phyloP scores from a whole-genome alignment of 345 rosid genomes.

The Bretschneidera sinensis region DNA sequence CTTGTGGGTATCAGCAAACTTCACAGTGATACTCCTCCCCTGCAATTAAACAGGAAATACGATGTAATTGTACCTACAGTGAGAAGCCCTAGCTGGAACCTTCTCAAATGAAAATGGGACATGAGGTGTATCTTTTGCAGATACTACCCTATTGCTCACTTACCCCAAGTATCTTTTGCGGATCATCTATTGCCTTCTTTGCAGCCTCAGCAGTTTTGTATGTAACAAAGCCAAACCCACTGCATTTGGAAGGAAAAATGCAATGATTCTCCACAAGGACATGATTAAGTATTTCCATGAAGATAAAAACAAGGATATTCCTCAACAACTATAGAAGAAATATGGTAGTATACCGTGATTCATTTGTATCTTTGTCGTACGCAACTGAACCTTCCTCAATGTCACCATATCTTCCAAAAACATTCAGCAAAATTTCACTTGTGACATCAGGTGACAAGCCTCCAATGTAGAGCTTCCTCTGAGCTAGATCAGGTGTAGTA shows the following conservation, averaged over 20 bases:
- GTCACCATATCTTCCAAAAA: constrained; percentile 49
- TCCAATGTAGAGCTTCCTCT: constrained; percentile 61
- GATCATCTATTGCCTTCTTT: constrained; percentile 58
- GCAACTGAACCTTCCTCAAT: constrained; percentile 74
- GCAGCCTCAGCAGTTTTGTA: constrained; percentile 57
- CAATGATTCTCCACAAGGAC: constrained; percentile 4
- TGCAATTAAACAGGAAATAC: constrained; percentile 20
- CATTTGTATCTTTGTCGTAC: constrained; percentile 62
- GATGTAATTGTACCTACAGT: background rate
- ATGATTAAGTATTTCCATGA: background rate
- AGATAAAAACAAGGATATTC: background rate
- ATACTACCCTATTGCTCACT: background rate
- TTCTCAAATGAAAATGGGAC: background rate
- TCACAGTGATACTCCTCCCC: constrained; percentile 49
- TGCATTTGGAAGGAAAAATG: constrained; percentile 23
- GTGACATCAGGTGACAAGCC: constrained; percentile 56
- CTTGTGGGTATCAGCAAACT: constrained; percentile 53
- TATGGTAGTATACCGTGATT: constrained; percentile 38
- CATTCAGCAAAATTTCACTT: constrained; percentile 47
- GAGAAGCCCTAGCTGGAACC: background rate
- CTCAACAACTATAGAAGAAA: background rate
- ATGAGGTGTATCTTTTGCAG: background rate
- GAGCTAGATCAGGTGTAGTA: constrained; percentile 42
- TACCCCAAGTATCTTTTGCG: constrained; percentile 56
- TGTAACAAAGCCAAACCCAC: constrained; percentile 70